A percentile compares a stretch with the other conserved stretches of the same genome.
These are phyloP conservation scores for Aspergillus asperescens DNA, from an alignment of 495 filamentous ascomycete species.

Conservation along the genomic window DNA sequence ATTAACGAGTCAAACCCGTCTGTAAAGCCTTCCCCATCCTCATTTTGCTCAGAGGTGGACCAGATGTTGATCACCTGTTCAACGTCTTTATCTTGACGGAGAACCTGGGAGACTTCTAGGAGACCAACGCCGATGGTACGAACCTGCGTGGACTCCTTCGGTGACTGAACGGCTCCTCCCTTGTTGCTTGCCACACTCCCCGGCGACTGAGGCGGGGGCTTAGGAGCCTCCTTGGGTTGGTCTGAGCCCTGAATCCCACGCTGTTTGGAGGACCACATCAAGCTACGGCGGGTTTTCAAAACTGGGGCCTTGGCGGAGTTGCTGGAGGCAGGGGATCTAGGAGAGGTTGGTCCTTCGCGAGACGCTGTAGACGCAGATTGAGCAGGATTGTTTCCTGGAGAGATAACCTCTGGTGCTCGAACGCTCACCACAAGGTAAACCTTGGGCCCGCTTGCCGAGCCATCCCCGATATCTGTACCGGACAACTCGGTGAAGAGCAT, in stretches of 20 bases:
- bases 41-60: slow-evolving; percentile 56
- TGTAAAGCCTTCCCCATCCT: slow-evolving; percentile 45
- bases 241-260: slow-evolving; percentile 29
- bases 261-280: slow-evolving; percentile 66
- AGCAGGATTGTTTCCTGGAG: slow-evolving; percentile 24
- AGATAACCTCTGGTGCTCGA: slow-evolving; percentile 56
- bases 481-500: slow-evolving; percentile 84
- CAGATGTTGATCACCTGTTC: slow-evolving; percentile 79
- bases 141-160: slow-evolving; percentile 47
- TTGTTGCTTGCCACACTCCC: slow-evolving; percentile 55
- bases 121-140: slow-evolving; percentile 77
- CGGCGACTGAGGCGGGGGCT: slow-evolving; percentile 44
- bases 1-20: slow-evolving; percentile 76
- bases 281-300: slow-evolving; percentile 61
- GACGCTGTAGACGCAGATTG: slow-evolving; percentile 30
- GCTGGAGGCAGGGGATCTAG: slow-evolving; percentile 26
- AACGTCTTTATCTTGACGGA: slow-evolving; percentile 67
- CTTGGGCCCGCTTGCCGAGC: slow-evolving; percentile 56
- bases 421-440: slow-evolving; percentile 83
- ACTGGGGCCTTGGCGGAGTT: slow-evolving; percentile 35
- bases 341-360: slow-evolving; percentile 33
- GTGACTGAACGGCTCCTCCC: slow-evolving; percentile 34
- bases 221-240: slow-evolving; percentile 40
- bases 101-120: slow-evolving; percentile 69
- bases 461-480: slow-evolving; percentile 77